Percentiles rank a stretch among this genome's conserved stretches.
phyloP scores from a whole-genome alignment of 306 rosid species.

The Dryas drummondii region DNA sequence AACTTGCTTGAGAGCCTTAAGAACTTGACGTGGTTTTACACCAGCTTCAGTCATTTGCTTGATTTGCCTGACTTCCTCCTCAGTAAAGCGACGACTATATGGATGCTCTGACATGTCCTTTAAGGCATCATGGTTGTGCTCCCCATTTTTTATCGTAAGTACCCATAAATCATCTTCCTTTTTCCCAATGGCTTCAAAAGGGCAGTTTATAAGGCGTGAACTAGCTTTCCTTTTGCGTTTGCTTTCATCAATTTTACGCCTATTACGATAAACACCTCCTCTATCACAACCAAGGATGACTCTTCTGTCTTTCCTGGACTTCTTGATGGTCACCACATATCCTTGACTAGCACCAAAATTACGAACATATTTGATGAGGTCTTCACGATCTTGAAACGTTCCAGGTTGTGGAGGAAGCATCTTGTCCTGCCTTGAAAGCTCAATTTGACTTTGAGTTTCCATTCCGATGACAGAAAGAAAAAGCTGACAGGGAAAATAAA shows the following conservation, averaged over 20 bases:
- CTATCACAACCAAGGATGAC: constrained; percentile 85
- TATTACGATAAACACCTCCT: constrained; percentile 75
- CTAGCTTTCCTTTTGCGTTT: constrained; percentile 69
- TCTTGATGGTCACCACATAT: constrained; percentile 79
- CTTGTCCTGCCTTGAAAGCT: constrained; percentile 26
- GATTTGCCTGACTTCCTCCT: constrained; percentile 68
- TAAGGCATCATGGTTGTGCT: constrained; percentile 74
- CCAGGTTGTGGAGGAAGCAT: constrained; percentile 63
- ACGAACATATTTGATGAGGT: constrained; percentile 64
- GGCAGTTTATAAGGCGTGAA: constrained; percentile 77
- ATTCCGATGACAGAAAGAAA: constrained; percentile 23
- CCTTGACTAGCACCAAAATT: constrained; percentile 77
- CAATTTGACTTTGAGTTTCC: constrained; percentile 44
- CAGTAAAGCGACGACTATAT: constrained; percentile 67
- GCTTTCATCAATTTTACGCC: constrained; percentile 74
- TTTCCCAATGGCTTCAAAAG: constrained; percentile 77
- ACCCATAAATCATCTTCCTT: constrained; percentile 66
- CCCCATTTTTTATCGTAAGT: constrained; percentile 61
- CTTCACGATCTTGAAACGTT: constrained; percentile 67
- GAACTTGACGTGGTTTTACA: constrained; percentile 73
- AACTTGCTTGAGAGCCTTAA: constrained; percentile 65
- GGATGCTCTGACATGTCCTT: constrained; percentile 83
- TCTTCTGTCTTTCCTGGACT: constrained; percentile 77
- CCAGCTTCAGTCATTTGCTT: constrained; percentile 76
- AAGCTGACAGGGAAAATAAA: constrained; percentile 28